Evolutionary conservation across 345 rosid species (phyloP).

Genomic region (Arabis alpina): DNA sequence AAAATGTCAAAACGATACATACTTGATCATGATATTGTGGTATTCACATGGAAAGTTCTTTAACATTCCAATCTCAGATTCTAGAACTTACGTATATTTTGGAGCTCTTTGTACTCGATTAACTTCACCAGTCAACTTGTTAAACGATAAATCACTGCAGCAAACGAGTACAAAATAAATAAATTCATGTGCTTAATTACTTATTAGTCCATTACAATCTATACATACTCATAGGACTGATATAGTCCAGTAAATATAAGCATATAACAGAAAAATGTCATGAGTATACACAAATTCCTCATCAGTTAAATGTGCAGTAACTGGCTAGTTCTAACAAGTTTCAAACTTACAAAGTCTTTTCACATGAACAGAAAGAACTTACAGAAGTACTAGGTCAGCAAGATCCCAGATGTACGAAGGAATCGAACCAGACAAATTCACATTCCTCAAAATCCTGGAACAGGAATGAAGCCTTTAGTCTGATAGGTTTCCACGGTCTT

Average conservation of each 20-base stretch:
- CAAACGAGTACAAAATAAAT: background rate
- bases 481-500: too few relatives aligned
- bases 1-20: background rate
- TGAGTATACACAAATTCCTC: too few relatives aligned
- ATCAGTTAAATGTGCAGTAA: too few relatives aligned
- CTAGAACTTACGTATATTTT: constrained; percentile 24
- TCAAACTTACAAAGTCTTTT: too few relatives aligned
- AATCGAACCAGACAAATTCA: constrained; percentile 25
- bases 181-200: background rate
- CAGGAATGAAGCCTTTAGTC: background rate
- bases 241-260: too few relatives aligned
- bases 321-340: too few relatives aligned
- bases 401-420: constrained; percentile 24
- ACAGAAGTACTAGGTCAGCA: background rate
- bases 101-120: background rate
- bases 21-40: background rate
- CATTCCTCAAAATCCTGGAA: constrained; percentile 34
- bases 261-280: too few relatives aligned
- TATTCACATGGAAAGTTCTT: background rate
- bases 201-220: background rate
- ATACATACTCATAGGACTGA: background rate
- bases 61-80: background rate
- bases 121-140: constrained; percentile 31
- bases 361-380: constrained; percentile 21
- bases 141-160: constrained; percentile 38